phyloP scores from a whole-genome alignment of 2,329 filamentous ascomycete genomes.

The Aspergillus transmontanensis region DNA sequence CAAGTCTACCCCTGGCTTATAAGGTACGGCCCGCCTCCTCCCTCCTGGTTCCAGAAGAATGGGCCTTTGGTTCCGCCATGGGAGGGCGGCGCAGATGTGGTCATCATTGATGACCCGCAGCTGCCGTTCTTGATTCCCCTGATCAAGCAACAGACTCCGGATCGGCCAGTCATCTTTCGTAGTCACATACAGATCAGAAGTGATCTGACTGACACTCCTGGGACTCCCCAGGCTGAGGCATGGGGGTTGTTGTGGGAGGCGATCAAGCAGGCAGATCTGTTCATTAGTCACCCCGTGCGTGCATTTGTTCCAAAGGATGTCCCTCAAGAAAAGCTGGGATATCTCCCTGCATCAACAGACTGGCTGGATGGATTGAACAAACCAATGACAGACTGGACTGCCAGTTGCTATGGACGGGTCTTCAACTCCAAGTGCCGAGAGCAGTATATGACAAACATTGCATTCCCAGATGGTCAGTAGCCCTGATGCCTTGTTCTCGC shows the following conservation, averaged over 20 bases:
- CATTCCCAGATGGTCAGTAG: conserved; percentile 25
- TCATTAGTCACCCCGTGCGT: conserved; percentile 76
- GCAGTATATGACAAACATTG: conserved; percentile 47
- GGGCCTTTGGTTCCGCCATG: conserved; percentile 65
- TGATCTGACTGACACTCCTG: conserved; percentile 64
- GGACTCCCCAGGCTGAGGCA: conserved; percentile 67
- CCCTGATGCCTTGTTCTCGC: background rate
- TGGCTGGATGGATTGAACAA: conserved; percentile 77
- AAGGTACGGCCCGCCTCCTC: background rate
- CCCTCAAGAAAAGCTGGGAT: conserved; percentile 64
- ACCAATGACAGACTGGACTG: conserved; percentile 65
- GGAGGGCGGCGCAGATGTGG: conserved; percentile 71
- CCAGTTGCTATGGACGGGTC: conserved; percentile 69
- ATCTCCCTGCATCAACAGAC: conserved; percentile 66
- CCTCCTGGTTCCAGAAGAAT: conserved; percentile 62
- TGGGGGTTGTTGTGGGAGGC: conserved; percentile 74
- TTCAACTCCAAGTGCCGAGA: conserved; percentile 64
- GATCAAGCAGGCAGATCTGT: conserved; percentile 71
- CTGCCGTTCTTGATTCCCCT: conserved; percentile 75
- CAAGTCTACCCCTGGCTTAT: conserved; percentile 55
- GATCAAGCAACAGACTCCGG: conserved; percentile 67
- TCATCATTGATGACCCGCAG: conserved; percentile 78
- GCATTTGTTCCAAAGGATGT: conserved; percentile 71
- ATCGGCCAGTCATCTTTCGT: conserved; percentile 75
- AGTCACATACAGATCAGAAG: conserved; percentile 77